These are phyloP conservation scores for Withania somnifera DNA, from an alignment of 305 asterid genomes.

Conservation along the genomic window DNA sequence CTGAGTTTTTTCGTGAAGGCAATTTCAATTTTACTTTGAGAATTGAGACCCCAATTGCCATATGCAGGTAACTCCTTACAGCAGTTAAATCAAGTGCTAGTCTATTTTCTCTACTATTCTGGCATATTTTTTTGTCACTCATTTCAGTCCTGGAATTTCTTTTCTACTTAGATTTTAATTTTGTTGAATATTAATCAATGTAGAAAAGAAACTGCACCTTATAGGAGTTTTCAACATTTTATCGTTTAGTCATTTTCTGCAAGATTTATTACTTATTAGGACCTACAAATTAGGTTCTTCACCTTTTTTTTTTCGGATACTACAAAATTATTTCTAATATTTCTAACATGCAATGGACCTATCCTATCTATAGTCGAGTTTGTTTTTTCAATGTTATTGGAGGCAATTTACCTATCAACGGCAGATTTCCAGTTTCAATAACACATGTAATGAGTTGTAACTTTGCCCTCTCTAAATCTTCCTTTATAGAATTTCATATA, in stretches of 20 bases:
- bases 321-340: not conserved
- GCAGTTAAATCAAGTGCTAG: not conserved
- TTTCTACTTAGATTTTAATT: not conserved
- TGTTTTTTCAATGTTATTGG: not conserved
- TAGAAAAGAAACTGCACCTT: not conserved
- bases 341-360: not conserved
- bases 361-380: not conserved
- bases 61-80: not conserved
- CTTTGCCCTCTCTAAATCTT: too few relatives aligned
- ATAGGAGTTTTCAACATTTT: not conserved
- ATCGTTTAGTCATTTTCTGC: not conserved
- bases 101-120: conserved; percentile 30
- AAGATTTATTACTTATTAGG: not conserved
- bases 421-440: not conserved
- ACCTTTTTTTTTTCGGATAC: not conserved
- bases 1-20: conserved; percentile 13
- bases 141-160: conserved; percentile 34
- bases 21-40: not conserved
- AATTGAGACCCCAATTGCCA: conserved; percentile 10
- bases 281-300: not conserved
- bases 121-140: conserved; percentile 43
- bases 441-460: not conserved
- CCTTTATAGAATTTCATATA: too few relatives aligned
- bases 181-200: not conserved
- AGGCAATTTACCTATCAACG: not conserved